These are phyloP conservation scores for Ogataea hybrid DNA, from an alignment of 1,139 yeast genomes.

Conservation along the genomic window DNA sequence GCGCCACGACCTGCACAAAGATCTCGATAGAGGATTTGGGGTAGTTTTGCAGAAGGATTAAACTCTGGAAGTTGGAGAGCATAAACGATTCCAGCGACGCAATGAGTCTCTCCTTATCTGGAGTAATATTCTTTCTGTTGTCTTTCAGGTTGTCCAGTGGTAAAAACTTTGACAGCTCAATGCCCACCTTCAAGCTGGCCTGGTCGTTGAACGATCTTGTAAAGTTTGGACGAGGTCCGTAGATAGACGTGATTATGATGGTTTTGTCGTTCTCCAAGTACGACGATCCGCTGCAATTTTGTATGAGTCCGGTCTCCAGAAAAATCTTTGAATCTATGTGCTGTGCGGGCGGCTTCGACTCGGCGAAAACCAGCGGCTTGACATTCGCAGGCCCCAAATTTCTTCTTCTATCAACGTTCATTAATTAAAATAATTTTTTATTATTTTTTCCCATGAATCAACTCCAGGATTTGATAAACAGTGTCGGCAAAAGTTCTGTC, in stretches of 20 bases:
- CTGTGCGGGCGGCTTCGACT: constrained; percentile 1
- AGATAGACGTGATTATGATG: constrained; percentile 67
- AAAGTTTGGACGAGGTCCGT: constrained; percentile 83
- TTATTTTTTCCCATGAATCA: constrained; percentile 5
- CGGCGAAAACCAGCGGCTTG: constrained; percentile 44
- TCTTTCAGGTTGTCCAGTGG: constrained; percentile 15
- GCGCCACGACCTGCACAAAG: constrained; percentile 63
- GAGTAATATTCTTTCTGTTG: constrained; percentile 9
- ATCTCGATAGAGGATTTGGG: constrained; percentile 89
- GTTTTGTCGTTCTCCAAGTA: constrained; percentile 67
- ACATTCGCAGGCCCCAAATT: constrained; percentile 65
- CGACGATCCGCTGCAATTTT: constrained; percentile 82
- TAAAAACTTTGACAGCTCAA: constrained; percentile 24
- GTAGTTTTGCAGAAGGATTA: constrained; percentile 67
- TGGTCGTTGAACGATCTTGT: constrained; percentile 27
- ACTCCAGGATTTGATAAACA: not conserved
- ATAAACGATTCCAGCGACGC: constrained; percentile 40
- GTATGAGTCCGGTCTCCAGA: constrained; percentile 59
- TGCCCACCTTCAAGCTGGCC: constrained; percentile 27
- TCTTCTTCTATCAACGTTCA: constrained; percentile 59
- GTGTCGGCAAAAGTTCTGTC: not conserved
- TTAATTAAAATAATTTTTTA: constrained; percentile 1
- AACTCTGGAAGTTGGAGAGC: constrained; percentile 56
- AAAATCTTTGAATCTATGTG: constrained; percentile 12
- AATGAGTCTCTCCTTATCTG: constrained; percentile 12